Base-by-base conservation (phyloP, 805 yeast genomes). In the Candida dajiaensis region DNA sequence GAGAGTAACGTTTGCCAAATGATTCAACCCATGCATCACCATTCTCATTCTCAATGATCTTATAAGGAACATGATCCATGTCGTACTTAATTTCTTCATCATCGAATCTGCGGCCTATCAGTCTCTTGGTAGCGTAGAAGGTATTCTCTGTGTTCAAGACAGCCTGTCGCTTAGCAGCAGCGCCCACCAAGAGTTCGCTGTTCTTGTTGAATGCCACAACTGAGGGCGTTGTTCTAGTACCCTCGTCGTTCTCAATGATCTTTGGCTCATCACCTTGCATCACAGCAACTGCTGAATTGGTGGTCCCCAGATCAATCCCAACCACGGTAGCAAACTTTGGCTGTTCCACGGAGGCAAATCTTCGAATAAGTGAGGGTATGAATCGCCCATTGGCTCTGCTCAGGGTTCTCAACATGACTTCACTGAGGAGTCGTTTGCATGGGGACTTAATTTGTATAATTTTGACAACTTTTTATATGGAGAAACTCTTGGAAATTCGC, bases 231-330 rank as follows among this genome's bases (percentile, higher is more conserved):
- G 94, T 85, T 59, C 90, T 71, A 40, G 80, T 78, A 31, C 92
- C 94, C 67, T 85, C 87, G 50, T 81, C 85, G 59, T 85, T 83
- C 65, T 85, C 90, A 43, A 86, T 73, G 48, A 85, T 83, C 50
- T 71, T 70, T 23, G 89, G 81, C 25, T 74, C 72, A 52, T 77
- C 70, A 40, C 84, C 83, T 56, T 78, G 77, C 69, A 83, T 81
- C 46, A 83, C 70, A 11, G 95, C 95, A 28, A 85, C 92, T 2
- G 94, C 95, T 39, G 92, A 84, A 67, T 86, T 86, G 39, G 95
- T 86, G 20, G 95, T 86, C 23, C 95, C 95, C 47, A 86, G 66
- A 65, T 86, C 95, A 52, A 86, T 85, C 48, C 95, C 95, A 42
- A 84, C 78, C 5, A 84, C 89, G 1, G 52, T 50, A 19, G 51